Percentiles rank a stretch among this genome's conserved stretches.
These are phyloP conservation scores for Salvia rosmarinus DNA, from an alignment of 257 asterid genomes.

Conservation along the genomic window DNA sequence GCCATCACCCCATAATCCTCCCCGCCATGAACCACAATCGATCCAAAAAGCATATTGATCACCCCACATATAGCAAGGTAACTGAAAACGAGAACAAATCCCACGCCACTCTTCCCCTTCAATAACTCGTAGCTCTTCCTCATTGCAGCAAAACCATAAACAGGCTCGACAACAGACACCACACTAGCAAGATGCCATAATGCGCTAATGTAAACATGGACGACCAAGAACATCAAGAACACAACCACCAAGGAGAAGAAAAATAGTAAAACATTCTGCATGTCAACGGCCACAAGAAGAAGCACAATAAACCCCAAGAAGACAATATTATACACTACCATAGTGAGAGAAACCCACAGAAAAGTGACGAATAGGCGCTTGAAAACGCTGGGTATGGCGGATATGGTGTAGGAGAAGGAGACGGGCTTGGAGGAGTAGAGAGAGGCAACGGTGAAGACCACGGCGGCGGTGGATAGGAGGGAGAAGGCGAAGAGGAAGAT, in stretches of 20 bases:
- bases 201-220: slow-evolving; percentile 86
- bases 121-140: slow-evolving; percentile 45
- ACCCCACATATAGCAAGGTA: slow-evolving; percentile 71
- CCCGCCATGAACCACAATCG: slow-evolving; percentile 88
- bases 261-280: slow-evolving; percentile 57
- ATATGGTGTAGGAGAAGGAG: slow-evolving; percentile 65
- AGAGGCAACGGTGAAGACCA: slow-evolving; percentile 86
- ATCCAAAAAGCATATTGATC: slow-evolving; percentile 60
- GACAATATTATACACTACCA: slow-evolving; percentile 67
- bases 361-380: slow-evolving; percentile 78
- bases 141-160: slow-evolving; percentile 43
- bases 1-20: slow-evolving; percentile 57
- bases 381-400: slow-evolving; percentile 83
- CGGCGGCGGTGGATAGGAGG: slow-evolving; percentile 90
- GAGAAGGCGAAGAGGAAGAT: slow-evolving; percentile 89
- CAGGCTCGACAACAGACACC: slow-evolving; percentile 70
- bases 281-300: slow-evolving; percentile 62
- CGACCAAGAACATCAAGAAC: slow-evolving; percentile 63
- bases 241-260: slow-evolving; percentile 60
- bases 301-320: slow-evolving; percentile 67
- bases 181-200: slow-evolving; percentile 95
- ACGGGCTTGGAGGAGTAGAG: slow-evolving; percentile 87
- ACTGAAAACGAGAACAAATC: slow-evolving; percentile 62
- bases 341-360: slow-evolving; percentile 74
- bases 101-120: slow-evolving; percentile 52